Evolutionary conservation across 352 stramenopile species (phyloP).

Genomic region (Stramenopiles sp.): DNA sequence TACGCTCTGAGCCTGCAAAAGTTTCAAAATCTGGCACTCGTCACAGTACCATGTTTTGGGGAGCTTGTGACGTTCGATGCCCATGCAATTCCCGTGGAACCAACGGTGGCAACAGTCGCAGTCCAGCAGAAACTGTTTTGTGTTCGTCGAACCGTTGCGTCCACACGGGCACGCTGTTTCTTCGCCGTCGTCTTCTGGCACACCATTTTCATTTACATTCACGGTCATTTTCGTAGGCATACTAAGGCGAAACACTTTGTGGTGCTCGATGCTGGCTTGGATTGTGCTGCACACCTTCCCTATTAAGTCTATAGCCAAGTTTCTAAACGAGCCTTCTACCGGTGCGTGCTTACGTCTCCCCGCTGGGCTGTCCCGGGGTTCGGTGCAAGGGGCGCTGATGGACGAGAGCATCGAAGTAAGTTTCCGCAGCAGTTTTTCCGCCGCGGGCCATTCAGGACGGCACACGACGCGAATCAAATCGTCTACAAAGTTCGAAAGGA

Average conservation of each 20-base stretch:
- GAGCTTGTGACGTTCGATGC: not conserved
- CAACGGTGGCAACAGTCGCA: not conserved
- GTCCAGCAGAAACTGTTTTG: not conserved
- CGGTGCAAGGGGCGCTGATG: no score
- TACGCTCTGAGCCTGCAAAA: no score
- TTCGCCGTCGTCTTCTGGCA: not conserved
- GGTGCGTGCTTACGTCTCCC: no score
- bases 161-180: not conserved
- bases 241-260: not conserved
- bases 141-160: not conserved
- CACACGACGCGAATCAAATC: not conserved
- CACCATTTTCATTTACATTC: not conserved
- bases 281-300: not conserved
- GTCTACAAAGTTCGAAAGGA: not conserved
- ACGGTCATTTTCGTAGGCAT: not conserved
- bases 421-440: not conserved
- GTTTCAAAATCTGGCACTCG: no score
- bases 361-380: no score
- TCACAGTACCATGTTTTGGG: no score
- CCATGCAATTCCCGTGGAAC: not conserved
- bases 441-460: not conserved
- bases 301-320: not conserved
- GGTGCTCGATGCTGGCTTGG: not conserved
- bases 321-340: not conserved
- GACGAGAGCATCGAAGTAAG: not conserved